Percentiles rank a stretch among this genome's conserved stretches.
phyloP scores from a whole-genome alignment of 805 yeast species.

The Candida maltosa region DNA sequence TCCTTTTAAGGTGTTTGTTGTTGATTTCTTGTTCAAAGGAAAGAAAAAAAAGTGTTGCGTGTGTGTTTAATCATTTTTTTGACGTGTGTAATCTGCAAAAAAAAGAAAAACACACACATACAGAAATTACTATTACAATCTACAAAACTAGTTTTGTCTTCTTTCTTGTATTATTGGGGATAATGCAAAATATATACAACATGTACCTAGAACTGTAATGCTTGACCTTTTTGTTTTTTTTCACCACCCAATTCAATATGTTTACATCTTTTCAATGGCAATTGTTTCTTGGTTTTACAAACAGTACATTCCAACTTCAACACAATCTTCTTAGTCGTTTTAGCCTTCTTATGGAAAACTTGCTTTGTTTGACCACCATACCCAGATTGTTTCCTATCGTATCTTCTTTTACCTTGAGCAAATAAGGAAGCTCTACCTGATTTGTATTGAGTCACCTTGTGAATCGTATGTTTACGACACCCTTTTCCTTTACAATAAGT shows the following conservation, averaged over 20 bases:
- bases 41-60: neutral
- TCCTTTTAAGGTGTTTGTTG: no score
- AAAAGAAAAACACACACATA: no score
- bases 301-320: constrained; percentile 97
- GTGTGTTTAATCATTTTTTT: neutral
- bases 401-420: constrained; percentile 99
- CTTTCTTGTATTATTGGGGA: no score
- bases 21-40: neutral
- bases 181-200: no score
- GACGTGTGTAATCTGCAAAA: no score
- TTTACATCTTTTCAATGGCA: constrained; percentile 98
- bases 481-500: constrained; percentile 99
- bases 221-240: constrained; percentile 99
- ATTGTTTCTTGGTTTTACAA: constrained; percentile 98
- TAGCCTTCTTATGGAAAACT: constrained; percentile 99
- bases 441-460: constrained; percentile 99
- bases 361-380: constrained; percentile 99
- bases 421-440: constrained; percentile 99
- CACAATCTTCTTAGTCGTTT: constrained; percentile 99
- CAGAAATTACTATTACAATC: no score
- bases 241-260: constrained; percentile 99
- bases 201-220: constrained; percentile 99
- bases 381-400: constrained; percentile 99
- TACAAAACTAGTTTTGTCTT: no score
- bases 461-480: constrained; percentile 99